Evolutionary conservation across 768 basidiomycete species (phyloP), one percentile per base, ranked within the genome.

Genomic region (Hemileccinum rubropunctum): DNA sequence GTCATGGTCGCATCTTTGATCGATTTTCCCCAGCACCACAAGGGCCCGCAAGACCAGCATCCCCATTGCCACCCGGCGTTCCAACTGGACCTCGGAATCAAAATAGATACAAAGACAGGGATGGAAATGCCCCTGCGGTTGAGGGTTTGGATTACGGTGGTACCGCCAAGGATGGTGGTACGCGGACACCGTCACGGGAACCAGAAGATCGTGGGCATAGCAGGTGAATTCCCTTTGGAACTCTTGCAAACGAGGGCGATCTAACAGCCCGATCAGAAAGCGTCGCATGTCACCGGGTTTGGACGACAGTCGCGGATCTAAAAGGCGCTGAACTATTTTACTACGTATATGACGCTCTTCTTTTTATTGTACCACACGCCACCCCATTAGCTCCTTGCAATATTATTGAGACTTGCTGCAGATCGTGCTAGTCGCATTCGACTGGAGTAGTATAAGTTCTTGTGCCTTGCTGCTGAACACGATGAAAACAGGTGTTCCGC

Each of bases 131-230:
- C 1, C 86, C 88, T 52, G 88, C 88, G 23, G 88, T 90, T 12
- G 90, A 92, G 62, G 90, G 91, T n/a, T 68, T 93, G 60, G 91
- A 93, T 64, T 93, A 93, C 58, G 90, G 88, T 3, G 88, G 84
- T 38, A 78, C 61, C 23, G 73, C 68, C 47, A 76, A 77, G 56
- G 74, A 78, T 36, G 69, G 65, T 39, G 41, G 65, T 46, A 62
- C 69, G 47, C 58, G 83, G 56, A 86, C 82, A 42, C 77, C 83
- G 0, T 83, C 81, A 46, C 78, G 78, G 17, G 85, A 88, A 56
- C 79, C 83, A 30, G 85, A 88, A 58, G 85, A 87, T 45, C 76
- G 84, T 56, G 73, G 76, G 53, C 77, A 79, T 48, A 76, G 79
- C 58, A 76, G 80, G 83, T 78, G 58, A 62, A 77, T 57, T 4